Evolutionary conservation across 352 stramenopile genomes (phyloP).

Genomic region (Achlya hypogyna): DNA sequence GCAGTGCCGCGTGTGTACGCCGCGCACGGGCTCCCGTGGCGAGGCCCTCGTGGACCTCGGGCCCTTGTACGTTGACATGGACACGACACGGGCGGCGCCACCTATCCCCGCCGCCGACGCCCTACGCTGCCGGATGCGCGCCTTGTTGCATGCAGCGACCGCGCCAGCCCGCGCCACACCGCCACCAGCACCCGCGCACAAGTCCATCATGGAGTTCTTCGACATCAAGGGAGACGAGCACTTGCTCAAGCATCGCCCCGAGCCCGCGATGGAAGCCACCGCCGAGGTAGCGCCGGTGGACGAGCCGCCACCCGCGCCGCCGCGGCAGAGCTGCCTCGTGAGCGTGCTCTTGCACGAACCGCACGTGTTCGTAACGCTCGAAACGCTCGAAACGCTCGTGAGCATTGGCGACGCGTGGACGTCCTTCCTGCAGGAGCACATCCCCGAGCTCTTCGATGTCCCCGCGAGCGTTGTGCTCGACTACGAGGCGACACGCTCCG

Average conservation of each 20-base stretch:
- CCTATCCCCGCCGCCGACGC: neutral
- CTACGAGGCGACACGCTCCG: neutral
- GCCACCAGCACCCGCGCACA: neutral
- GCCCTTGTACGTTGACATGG: constrained; percentile 5
- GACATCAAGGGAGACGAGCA: constrained; percentile 18
- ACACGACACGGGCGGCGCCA: neutral
- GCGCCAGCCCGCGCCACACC: neutral
- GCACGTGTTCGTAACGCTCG: constrained; percentile 48
- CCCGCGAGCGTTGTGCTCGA: neutral
- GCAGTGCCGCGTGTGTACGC: constrained; percentile 10
- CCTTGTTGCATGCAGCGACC: neutral
- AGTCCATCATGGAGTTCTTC: constrained; percentile 19
- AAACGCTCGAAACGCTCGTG: constrained; percentile 46
- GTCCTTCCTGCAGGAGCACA: constrained; percentile 29
- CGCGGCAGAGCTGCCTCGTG: constrained; percentile 39
- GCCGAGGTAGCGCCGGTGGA: neutral
- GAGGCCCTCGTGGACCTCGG: constrained; percentile 4
- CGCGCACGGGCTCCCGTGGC: constrained; percentile 2
- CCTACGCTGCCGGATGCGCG: neutral
- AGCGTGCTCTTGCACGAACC: constrained; percentile 47
- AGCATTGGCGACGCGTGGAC: constrained; percentile 60
- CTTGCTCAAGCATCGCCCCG: constrained; percentile 3
- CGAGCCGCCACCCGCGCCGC: neutral
- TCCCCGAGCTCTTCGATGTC: constrained; percentile 1
- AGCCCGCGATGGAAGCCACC: neutral